Evolutionary conservation across 2,329 filamentous ascomycete genomes (phyloP).

Genomic region (Aspergillus latus): DNA sequence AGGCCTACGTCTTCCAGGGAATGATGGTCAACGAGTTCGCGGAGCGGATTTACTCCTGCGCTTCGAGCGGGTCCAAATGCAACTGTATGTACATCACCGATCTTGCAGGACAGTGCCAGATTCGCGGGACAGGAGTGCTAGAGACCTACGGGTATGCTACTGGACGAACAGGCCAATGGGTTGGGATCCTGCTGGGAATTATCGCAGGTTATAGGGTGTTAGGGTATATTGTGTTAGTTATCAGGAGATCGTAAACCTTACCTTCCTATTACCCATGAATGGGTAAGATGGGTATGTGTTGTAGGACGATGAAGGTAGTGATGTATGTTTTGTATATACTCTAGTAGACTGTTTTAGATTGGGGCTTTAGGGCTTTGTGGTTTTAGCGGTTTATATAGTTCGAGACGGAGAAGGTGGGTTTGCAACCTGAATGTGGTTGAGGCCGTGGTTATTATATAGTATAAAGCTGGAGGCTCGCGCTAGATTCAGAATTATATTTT

Average conservation of each 20-base stretch:
- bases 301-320: background rate
- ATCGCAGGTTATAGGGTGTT: constrained; percentile 70
- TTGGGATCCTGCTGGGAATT: constrained; percentile 76
- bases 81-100: constrained; percentile 70
- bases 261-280: background rate
- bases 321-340: background rate
- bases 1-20: constrained; percentile 77
- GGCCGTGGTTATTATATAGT: background rate
- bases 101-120: constrained; percentile 64
- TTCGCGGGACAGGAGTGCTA: constrained; percentile 70
- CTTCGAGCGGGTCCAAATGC: constrained; percentile 44
- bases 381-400: too few species aligned
- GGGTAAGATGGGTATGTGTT: background rate
- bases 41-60: constrained; percentile 63
- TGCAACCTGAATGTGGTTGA: background rate
- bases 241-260: constrained; percentile 14
- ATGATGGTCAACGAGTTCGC: constrained; percentile 93
- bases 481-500: background rate
- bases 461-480: background rate
- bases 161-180: constrained; percentile 64
- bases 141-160: constrained; percentile 67
- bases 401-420: background rate
- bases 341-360: too few species aligned
- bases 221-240: constrained; percentile 60
- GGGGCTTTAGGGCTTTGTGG: too few species aligned